Evolutionary conservation across 352 stramenopile species (phyloP), one percentile per base, ranked within the genome.

Genomic region (Pelagophyceae sp.): DNA sequence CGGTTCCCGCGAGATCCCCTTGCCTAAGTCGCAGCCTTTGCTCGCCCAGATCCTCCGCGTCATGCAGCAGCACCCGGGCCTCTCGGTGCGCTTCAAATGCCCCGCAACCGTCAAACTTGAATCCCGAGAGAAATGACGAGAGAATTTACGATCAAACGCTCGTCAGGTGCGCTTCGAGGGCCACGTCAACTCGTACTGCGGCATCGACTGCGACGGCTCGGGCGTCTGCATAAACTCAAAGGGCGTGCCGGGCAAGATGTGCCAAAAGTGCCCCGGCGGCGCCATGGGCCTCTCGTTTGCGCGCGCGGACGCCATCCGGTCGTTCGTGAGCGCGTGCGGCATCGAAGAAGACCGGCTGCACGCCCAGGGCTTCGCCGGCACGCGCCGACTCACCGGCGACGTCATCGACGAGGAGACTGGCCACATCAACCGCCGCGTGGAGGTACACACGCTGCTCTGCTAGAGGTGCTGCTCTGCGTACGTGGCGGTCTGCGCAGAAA

Each of bases 111-210:
- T n/a, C n/a, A n/a, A n/a, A n/a, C n/a, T n/a, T n/a, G n/a, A n/a
- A n/a, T n/a, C n/a, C n/a, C n/a, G n/a, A n/a, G n/a, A n/a, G n/a
- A n/a, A n/a, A n/a, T n/a, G n/a, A n/a, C n/a, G n/a, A n/a, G n/a
- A n/a, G n/a, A n/a, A n/a, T n/a, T n/a, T n/a, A n/a, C n/a, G n/a
- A n/a, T n/a, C n/a, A n/a, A n/a, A n/a, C n/a, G n/a, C n/a, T n/a
- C n/a, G n/a, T n/a, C n/a, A n/a, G n/a, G n/a, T n/a, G n/a, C n/a
- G 45, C 23, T 74, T 74, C 38, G 67, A 74, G 67, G 67, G 67
- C 0, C 67, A 74, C 38, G 67, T 74, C 15, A 74, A 74, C 67
- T 58, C 35, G 2, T n/a, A 29, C 33, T 74, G 67, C 67, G 67
- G 67, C 67, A 20, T 74, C 35, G 67, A 74, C 33, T 74, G 67